These are phyloP conservation scores for Aureobasidium sp. DNA, from an alignment of 2,329 filamentous ascomycete genomes.

Conservation along the genomic window DNA sequence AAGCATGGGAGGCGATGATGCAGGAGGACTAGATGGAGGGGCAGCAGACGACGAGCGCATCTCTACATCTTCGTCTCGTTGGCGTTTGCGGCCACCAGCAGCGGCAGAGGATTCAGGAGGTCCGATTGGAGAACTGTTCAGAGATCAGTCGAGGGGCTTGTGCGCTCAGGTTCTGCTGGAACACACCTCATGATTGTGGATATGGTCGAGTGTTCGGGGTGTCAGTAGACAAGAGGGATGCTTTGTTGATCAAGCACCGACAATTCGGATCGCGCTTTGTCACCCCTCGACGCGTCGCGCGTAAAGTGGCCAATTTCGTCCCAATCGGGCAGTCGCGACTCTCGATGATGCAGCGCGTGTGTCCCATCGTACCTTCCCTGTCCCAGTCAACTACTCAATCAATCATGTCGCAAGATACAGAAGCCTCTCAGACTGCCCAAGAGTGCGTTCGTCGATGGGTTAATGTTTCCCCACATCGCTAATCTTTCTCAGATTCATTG, in stretches of 20 bases:
- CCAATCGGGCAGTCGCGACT: neutral
- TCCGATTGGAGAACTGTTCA: slow-evolving; percentile 4
- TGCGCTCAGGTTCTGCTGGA: neutral
- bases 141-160: neutral
- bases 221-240: neutral
- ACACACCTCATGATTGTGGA: slow-evolving; percentile 7
- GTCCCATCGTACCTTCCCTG: neutral
- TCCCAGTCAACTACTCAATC: slow-evolving; percentile 17
- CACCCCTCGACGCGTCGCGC: neutral
- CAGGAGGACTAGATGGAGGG: slow-evolving; percentile 55
- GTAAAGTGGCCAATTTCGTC: slow-evolving; percentile 6
- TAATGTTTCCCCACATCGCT: neutral
- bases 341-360: neutral
- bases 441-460: slow-evolving; percentile 28
- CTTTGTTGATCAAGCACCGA: slow-evolving; percentile 6
- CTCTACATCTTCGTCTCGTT: slow-evolving; percentile 56
- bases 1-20: slow-evolving; percentile 59
- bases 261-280: neutral
- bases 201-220: neutral
- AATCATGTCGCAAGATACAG: slow-evolving; percentile 40
- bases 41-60: slow-evolving; percentile 49
- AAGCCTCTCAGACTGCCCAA: slow-evolving; percentile 49
- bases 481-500: slow-evolving; percentile 61
- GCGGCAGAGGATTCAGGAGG: slow-evolving; percentile 22
- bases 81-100: slow-evolving; percentile 53